phyloP scores from a whole-genome alignment of 202 grass and related monocot species.

The Schoenoplectus triqueter region DNA sequence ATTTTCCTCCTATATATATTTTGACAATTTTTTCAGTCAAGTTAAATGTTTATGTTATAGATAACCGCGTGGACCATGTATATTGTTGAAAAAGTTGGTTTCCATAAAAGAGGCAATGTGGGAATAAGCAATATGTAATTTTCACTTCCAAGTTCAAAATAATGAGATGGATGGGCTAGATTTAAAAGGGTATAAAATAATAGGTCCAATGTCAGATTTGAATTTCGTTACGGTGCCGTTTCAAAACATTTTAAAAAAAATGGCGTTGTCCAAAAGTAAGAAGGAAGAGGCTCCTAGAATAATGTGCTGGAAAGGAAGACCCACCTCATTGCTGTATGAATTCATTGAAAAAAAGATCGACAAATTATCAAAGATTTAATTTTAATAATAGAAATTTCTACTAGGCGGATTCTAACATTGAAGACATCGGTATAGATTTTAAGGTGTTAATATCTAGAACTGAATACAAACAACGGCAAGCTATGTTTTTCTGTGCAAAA shows the following conservation, averaged over 20 bases:
- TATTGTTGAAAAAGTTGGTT: too few relatives aligned
- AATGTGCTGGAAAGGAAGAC: not conserved
- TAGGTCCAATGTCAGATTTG: too few relatives aligned
- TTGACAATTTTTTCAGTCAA: too few relatives aligned
- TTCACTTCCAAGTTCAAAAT: too few relatives aligned
- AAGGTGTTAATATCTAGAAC: constrained; percentile 1
- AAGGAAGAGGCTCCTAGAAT: not conserved
- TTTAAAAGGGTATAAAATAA: too few relatives aligned
- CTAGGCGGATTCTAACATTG: not conserved
- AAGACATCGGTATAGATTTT: not conserved
- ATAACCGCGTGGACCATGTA: too few relatives aligned
- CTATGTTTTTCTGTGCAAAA: constrained; percentile 10
- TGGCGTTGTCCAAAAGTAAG: constrained; percentile 14
- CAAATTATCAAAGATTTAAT: constrained; percentile 24
- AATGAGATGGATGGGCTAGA: too few relatives aligned
- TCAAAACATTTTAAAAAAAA: not conserved
- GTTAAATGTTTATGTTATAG: too few relatives aligned
- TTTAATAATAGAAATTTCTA: not conserved
- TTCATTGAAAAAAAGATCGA: not conserved
- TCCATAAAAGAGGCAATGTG: too few relatives aligned
- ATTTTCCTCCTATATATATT: too few relatives aligned
- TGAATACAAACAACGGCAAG: constrained; percentile 32
- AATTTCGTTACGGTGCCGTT: too few relatives aligned
- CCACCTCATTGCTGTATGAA: not conserved
- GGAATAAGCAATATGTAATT: too few relatives aligned